Conservation (phyloP, 179 eudicot genomes). For the Gypsophila paniculata region DNA sequence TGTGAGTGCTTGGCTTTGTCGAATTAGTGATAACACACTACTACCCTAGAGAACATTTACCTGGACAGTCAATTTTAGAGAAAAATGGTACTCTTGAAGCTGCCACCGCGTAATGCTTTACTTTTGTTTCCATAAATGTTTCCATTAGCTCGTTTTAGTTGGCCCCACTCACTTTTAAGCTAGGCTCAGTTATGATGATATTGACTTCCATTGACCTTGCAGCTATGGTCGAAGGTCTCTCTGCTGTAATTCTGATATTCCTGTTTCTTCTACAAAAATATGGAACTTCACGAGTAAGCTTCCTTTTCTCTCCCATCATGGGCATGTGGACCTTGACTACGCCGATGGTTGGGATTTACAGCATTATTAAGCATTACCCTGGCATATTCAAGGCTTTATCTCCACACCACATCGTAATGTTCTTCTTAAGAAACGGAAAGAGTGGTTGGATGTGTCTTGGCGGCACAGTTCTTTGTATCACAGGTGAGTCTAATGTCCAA, state of each 20-base stretch:
- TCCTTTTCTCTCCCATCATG: slow-evolving; percentile 72
- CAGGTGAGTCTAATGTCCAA: slow-evolving; percentile 38
- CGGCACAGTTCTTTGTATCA: slow-evolving; percentile 60
- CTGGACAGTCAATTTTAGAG: too few species aligned
- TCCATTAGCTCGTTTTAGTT: background rate
- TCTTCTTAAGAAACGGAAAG: slow-evolving; percentile 50
- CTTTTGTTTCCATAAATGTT: background rate
- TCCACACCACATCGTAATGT: slow-evolving; percentile 45
- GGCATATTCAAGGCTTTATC: slow-evolving; percentile 64
- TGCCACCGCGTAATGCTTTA: too few species aligned
- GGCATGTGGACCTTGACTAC: slow-evolving; percentile 53
- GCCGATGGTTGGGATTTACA: slow-evolving; percentile 54
- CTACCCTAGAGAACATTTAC: too few species aligned
- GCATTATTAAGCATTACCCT: slow-evolving; percentile 47
- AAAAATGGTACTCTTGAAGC: too few species aligned
- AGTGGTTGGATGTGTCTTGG: slow-evolving; percentile 55
- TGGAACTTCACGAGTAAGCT: slow-evolving; percentile 70
- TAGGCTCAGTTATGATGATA: slow-evolving; percentile 2
- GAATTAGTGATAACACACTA: too few species aligned
- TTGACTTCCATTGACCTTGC: slow-evolving; percentile 22
- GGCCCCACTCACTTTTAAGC: background rate
- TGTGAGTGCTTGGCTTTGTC: too few species aligned
- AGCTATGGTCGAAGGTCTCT: slow-evolving; percentile 55
- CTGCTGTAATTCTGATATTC: slow-evolving; percentile 45
- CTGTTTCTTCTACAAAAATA: slow-evolving; percentile 58